Percentiles rank a stretch among this genome's conserved stretches.
Evolutionary conservation across 208 protist genomes (phyloP).

Genomic region (Trypanosoma theileri): DNA sequence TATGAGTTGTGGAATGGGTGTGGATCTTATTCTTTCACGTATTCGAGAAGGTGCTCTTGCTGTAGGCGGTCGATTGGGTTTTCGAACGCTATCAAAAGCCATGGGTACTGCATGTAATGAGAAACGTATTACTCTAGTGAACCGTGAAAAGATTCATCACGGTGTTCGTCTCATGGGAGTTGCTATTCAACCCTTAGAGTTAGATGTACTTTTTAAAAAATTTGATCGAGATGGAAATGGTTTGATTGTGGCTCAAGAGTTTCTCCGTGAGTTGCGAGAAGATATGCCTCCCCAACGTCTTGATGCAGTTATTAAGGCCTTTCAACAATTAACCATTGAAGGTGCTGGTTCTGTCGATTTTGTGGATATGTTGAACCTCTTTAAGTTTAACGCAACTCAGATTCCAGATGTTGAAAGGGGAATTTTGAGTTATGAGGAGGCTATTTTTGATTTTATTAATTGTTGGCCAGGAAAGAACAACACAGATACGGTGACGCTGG

Average conservation of each 20-base stretch:
- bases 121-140: constrained; percentile 39
- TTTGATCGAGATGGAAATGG: constrained; percentile 76
- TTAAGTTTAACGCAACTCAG: constrained; percentile 46
- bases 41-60: constrained; percentile 66
- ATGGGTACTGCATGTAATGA: constrained; percentile 79
- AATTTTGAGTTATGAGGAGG: constrained; percentile 61
- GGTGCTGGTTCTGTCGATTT: constrained; percentile 75
- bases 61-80: constrained; percentile 69
- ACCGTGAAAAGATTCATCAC: constrained; percentile 46
- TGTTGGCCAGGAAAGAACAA: constrained; percentile 75
- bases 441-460: constrained; percentile 77
- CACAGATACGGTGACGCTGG: constrained; percentile 63
- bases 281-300: constrained; percentile 63
- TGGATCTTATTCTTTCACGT: constrained; percentile 47
- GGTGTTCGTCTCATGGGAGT: constrained; percentile 56
- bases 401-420: constrained; percentile 77
- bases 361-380: constrained; percentile 71
- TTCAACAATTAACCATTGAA: constrained; percentile 76
- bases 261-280: constrained; percentile 77
- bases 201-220: constrained; percentile 74
- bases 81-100: constrained; percentile 67
- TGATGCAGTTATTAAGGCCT: constrained; percentile 62
- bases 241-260: constrained; percentile 69
- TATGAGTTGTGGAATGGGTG: constrained; percentile 42
- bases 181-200: constrained; percentile 49